These are phyloP conservation scores for Neckera pumila DNA, from an alignment of 225 moss, liverwort and hornwort genomes.

Conservation along the genomic window DNA sequence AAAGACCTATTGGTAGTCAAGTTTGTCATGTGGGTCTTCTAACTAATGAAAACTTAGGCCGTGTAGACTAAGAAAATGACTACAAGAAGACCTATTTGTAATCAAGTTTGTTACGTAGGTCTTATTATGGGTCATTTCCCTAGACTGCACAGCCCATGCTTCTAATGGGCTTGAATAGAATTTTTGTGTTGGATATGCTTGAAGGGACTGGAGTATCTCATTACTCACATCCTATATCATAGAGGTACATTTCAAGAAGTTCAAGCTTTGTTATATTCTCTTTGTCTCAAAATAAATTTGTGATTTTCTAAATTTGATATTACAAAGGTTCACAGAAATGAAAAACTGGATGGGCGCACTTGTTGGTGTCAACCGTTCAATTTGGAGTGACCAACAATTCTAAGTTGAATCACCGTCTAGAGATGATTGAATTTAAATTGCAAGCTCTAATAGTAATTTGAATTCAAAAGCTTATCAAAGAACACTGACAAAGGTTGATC, in stretches of 20 bases:
- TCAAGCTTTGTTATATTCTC: not conserved
- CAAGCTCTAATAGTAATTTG: accelerated
- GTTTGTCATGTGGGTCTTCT: not conserved
- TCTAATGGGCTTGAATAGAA: not conserved
- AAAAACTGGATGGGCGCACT: accelerated
- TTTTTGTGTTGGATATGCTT: too few species aligned
- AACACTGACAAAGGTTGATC: too few species aligned
- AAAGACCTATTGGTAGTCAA: accelerated
- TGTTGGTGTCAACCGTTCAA: not conserved
- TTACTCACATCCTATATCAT: not conserved
- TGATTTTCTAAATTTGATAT: not conserved
- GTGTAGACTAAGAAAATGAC: accelerated
- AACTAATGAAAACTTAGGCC: accelerated
- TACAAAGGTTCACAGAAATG: not conserved
- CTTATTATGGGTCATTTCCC: not conserved
- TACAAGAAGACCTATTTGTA: not conserved
- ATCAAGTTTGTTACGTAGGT: not conserved
- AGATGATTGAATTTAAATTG: not conserved
- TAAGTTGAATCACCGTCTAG: accelerated
- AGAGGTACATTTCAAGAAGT: not conserved
- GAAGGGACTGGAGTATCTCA: not conserved
- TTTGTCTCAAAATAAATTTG: not conserved
- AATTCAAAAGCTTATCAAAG: accelerated
- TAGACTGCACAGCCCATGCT: not conserved
- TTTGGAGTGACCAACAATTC: not conserved